Conservation (phyloP, 208 protist genomes). For the Tritrichomonas foetus region DNA sequence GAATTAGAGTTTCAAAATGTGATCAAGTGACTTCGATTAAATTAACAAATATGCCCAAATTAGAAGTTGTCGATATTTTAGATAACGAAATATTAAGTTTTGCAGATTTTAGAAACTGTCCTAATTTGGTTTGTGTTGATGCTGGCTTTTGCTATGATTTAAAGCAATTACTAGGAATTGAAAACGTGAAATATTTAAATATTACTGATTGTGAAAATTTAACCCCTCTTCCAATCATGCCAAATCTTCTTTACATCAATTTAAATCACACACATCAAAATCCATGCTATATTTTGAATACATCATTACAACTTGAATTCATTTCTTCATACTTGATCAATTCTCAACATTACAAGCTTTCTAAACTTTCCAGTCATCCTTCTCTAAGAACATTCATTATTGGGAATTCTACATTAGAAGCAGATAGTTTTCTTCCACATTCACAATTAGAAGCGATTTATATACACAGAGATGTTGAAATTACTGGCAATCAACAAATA, state of each 20-base stretch:
- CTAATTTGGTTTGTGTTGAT: not conserved
- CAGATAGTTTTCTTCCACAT: not conserved
- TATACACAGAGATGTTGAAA: not conserved
- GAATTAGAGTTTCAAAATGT: too few species aligned
- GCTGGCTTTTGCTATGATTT: not conserved
- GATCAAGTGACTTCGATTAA: not conserved
- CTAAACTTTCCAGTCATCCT: too few species aligned
- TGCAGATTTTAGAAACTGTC: not conserved
- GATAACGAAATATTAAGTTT: not conserved
- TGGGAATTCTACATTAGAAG: not conserved
- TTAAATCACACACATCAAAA: too few species aligned
- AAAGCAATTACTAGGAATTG: not conserved
- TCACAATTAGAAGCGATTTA: not conserved
- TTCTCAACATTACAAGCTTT: too few species aligned
- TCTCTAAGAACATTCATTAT: too few species aligned
- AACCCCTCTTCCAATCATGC: too few species aligned
- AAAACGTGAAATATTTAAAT: not conserved
- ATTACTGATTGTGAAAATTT: not conserved
- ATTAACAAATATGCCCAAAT: not conserved
- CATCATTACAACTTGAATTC: too few species aligned
- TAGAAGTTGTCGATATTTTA: not conserved
- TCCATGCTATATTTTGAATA: too few species aligned
- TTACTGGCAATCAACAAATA: not conserved
- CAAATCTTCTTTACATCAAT: too few species aligned
- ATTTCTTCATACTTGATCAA: too few species aligned